Conservation (phyloP, 148 eudicot species). For the Nepenthes gracilis region DNA sequence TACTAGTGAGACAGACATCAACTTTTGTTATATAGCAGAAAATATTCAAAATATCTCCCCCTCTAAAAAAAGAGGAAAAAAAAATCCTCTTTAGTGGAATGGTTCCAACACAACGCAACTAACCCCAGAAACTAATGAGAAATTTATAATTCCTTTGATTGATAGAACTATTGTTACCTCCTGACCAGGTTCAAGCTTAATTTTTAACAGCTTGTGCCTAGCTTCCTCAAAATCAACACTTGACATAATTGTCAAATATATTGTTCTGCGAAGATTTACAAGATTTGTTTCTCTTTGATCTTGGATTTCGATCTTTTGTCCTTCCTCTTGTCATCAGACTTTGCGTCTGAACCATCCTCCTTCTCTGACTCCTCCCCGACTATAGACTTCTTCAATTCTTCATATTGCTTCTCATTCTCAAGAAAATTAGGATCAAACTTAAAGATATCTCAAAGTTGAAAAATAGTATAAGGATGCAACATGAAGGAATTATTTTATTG, state of each 20-base stretch:
- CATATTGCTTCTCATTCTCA: too few relatives aligned
- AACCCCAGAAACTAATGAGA: too few relatives aligned
- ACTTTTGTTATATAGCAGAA: too few relatives aligned
- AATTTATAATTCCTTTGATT: too few relatives aligned
- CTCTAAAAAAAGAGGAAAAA: too few relatives aligned
- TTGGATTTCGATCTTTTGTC: constrained; percentile 61
- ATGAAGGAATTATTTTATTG: neutral
- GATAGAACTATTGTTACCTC: too few relatives aligned
- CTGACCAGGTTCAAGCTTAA: too few relatives aligned
- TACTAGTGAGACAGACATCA: too few relatives aligned
- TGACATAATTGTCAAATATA: constrained; percentile 91
- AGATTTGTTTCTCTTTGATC: constrained; percentile 94
- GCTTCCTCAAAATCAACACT: constrained; percentile 99
- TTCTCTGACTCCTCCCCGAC: constrained; percentile 91
- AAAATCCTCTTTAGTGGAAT: too few relatives aligned
- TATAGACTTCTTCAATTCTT: constrained; percentile 65
- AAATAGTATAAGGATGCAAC: neutral
- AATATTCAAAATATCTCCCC: too few relatives aligned
- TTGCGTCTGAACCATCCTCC: constrained; percentile 57
- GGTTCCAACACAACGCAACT: too few relatives aligned
- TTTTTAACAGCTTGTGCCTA: constrained; percentile 94
- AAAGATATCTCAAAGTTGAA: constrained; percentile 54
- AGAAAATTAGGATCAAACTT: constrained; percentile 61
- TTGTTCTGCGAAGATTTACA: constrained; percentile 86
- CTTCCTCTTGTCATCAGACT: constrained; percentile 56